phyloP scores from a whole-genome alignment of 495 filamentous ascomycete species.

The Xeromyces bisporus region DNA sequence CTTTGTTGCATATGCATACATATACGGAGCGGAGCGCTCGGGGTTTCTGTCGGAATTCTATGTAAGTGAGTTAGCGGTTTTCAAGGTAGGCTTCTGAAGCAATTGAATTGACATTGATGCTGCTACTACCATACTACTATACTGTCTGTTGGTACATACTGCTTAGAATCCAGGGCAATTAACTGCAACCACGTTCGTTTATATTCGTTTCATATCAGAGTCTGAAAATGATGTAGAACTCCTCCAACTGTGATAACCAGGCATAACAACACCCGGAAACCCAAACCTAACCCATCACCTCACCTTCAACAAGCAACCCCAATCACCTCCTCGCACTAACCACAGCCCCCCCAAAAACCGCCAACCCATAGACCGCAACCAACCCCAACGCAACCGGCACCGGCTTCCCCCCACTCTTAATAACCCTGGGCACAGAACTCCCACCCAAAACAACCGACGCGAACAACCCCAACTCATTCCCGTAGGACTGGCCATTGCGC shows the following conservation, averaged over 20 bases:
- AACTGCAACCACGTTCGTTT: too few species aligned
- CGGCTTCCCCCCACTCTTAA: slow-evolving; percentile 53
- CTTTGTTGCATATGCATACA: too few species aligned
- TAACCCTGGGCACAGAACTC: slow-evolving; percentile 64
- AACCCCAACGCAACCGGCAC: slow-evolving; percentile 58
- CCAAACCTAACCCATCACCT: too few species aligned
- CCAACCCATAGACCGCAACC: slow-evolving; percentile 45
- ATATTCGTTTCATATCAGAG: too few species aligned
- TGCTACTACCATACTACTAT: too few species aligned
- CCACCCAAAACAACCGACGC: slow-evolving; percentile 72
- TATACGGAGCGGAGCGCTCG: too few species aligned
- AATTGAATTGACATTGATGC: neutral
- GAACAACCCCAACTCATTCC: slow-evolving; percentile 57
- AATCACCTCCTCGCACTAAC: slow-evolving; percentile 10
- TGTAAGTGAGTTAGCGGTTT: too few species aligned
- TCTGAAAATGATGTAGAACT: too few species aligned
- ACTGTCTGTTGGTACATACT: too few species aligned
- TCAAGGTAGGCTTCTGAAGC: slow-evolving; percentile 6
- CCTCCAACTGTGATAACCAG: neutral
- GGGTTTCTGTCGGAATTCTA: too few species aligned
- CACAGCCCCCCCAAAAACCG: slow-evolving; percentile 46
- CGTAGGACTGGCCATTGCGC: slow-evolving; percentile 41
- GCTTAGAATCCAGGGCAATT: too few species aligned
- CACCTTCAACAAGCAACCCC: neutral
- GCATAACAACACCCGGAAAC: slow-evolving; percentile 1